These are phyloP conservation scores for Nemania abortiva DNA, from an alignment of 2,329 filamentous ascomycete genomes.

Conservation along the genomic window DNA sequence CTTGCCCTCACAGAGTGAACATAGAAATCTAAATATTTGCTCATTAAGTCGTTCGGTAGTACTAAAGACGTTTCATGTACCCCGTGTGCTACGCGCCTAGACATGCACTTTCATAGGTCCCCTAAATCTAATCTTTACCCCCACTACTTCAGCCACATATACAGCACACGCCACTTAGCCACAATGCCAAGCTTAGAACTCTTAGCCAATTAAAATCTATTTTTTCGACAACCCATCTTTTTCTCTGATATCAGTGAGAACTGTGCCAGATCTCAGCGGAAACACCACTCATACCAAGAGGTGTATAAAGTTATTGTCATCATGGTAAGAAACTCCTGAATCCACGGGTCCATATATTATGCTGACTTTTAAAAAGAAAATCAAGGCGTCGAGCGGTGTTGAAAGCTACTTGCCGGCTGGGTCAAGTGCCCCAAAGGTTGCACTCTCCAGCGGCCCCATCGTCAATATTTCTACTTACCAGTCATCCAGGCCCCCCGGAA, in stretches of 20 bases:
- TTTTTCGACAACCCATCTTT: constrained; percentile 28
- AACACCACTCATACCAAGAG: constrained; percentile 10
- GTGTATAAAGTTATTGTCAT: constrained; percentile 13
- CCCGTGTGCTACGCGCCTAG: neutral
- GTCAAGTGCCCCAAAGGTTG: constrained; percentile 41
- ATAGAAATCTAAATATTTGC: neutral
- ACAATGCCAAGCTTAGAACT: constrained; percentile 10
- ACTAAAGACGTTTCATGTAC: no score
- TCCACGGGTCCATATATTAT: neutral
- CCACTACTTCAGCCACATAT: constrained; percentile 22
- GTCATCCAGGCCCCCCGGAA: constrained; percentile 47
- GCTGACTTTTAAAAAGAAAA: constrained; percentile 36
- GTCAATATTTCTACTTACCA: constrained; percentile 36
- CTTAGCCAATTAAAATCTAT: constrained; percentile 36
- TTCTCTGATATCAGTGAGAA: constrained; percentile 24
- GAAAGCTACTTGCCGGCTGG: constrained; percentile 61
- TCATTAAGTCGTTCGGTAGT: neutral
- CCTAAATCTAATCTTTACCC: neutral
- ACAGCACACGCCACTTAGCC: constrained; percentile 29
- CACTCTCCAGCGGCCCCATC: neutral
- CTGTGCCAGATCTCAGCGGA: neutral
- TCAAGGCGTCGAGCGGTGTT: constrained; percentile 34
- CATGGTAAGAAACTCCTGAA: constrained; percentile 29
- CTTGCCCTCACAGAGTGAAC: neutral
- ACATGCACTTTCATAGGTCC: constrained; percentile 8